phyloP scores from a whole-genome alignment of 2,329 filamentous ascomycete species.

The Pseudofabraea citricarpa region DNA sequence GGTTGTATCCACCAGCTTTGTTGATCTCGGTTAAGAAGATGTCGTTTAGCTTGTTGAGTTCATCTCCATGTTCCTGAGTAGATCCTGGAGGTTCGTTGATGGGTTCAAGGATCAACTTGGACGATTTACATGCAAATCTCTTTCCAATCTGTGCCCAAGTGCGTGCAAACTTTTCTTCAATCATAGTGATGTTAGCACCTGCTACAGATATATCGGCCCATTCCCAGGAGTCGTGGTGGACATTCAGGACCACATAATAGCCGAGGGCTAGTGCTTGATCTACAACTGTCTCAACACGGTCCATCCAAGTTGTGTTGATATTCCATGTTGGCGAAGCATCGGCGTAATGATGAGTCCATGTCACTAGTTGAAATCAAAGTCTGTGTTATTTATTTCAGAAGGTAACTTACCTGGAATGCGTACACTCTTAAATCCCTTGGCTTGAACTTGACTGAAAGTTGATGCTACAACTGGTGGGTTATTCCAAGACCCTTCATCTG shows the following conservation, averaged over 20 bases:
- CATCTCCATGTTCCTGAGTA: slow-evolving; percentile 42
- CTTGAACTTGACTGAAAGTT: slow-evolving; percentile 48
- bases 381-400: not conserved
- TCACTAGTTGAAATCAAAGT: slow-evolving; percentile 33
- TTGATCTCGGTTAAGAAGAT: slow-evolving; percentile 50
- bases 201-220: slow-evolving; percentile 49
- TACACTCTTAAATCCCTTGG: slow-evolving; percentile 51
- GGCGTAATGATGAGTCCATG: slow-evolving; percentile 52
- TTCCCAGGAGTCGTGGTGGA: slow-evolving; percentile 55
- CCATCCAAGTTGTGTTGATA: slow-evolving; percentile 48
- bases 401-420: slow-evolving; percentile 41
- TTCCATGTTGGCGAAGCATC: slow-evolving; percentile 46
- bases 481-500: slow-evolving; percentile 54
- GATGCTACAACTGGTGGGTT: slow-evolving; percentile 44
- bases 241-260: slow-evolving; percentile 50
- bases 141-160: slow-evolving; percentile 54
- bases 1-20: slow-evolving; percentile 50
- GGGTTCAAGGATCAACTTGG: slow-evolving; percentile 49
- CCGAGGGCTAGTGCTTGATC: slow-evolving; percentile 47
- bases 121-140: slow-evolving; percentile 49
- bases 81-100: slow-evolving; percentile 55
- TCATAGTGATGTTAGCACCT: slow-evolving; percentile 42
- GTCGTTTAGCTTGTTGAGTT: slow-evolving; percentile 51
- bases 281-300: slow-evolving; percentile 52
- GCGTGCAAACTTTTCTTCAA: slow-evolving; percentile 50